Base-by-base conservation (phyloP, 139 green algal species). In the Picochlorum sp. region DNA sequence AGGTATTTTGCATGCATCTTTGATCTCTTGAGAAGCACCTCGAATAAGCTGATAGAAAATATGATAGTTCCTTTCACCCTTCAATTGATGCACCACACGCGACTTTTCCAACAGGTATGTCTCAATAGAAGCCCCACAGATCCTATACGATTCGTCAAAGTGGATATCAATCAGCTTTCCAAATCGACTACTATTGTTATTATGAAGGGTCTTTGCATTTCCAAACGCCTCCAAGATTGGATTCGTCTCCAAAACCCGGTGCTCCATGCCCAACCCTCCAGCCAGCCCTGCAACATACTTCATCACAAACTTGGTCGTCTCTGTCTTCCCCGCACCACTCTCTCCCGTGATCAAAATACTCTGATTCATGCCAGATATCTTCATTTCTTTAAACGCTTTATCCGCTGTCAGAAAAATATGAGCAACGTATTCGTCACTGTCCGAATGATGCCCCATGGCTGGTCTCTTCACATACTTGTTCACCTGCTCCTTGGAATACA, bases 261-360 rank as follows among this genome's bases (percentile, higher is more conserved):
- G 75, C 62, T 79, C 73, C 62, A 73, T 69, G 11, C 78, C 83
- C 3, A 77, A 82, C 11, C 85, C 80, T 0, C 87, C 86, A n/a
- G 87, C 86, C 47, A 92, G 65, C 10, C 68, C 71, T 5, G 88
- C 83, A 23, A 95, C 81, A 74, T 91, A 93, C 79, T 88, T 81
- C 91, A 97, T 97, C 14, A 93, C 90, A 30, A 92, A 82, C 73
- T 97, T 97, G 41, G 85, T 91, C 9, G 90, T 97, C 71, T 97
- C 91, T 2, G 91, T 97, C 71, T 97, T 97, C 21, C 90, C 91
- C 8, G 87, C 82, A 34, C 85, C 89, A 41, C 69, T 86, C 67
- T 95, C 88, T 16, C 87, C 87, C 24, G 57, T 79, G 63, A 89
- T 80, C 3, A 86, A 71, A 51, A 90, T 62, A 59, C 59, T 75